These are phyloP conservation scores for Stachybotrys chlorohalonatus DNA, from an alignment of 2,329 filamentous ascomycete species.

Conservation along the genomic window DNA sequence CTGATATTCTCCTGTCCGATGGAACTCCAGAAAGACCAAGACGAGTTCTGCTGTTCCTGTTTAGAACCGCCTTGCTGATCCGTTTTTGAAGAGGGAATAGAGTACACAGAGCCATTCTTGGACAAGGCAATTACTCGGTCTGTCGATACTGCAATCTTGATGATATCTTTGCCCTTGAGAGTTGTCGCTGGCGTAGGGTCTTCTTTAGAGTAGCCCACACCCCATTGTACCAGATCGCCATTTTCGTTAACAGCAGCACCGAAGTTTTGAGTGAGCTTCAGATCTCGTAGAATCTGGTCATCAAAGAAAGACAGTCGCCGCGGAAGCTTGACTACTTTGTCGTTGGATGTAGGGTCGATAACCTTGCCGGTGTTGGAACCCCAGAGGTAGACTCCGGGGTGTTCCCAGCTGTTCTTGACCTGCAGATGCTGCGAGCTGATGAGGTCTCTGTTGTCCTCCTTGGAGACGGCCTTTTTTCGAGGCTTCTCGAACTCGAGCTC, in stretches of 20 bases:
- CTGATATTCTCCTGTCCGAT: slow-evolving; percentile 37
- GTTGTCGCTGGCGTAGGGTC: slow-evolving; percentile 59
- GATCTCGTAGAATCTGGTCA: slow-evolving; percentile 70
- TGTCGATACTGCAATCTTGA: slow-evolving; percentile 65
- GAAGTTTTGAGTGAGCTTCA: slow-evolving; percentile 75
- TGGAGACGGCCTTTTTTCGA: slow-evolving; percentile 45
- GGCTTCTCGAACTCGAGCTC: slow-evolving; percentile 61
- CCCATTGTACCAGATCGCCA: slow-evolving; percentile 90
- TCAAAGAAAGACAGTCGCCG: slow-evolving; percentile 75
- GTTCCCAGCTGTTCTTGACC: slow-evolving; percentile 71
- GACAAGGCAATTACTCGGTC: slow-evolving; percentile 78
- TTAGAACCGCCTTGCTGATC: slow-evolving; percentile 63
- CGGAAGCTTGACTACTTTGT: slow-evolving; percentile 70
- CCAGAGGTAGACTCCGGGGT: slow-evolving; percentile 90
- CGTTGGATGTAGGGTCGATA: slow-evolving; percentile 74
- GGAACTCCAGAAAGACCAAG: slow-evolving; percentile 65
- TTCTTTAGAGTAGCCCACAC: slow-evolving; percentile 60
- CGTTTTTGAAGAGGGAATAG: slow-evolving; percentile 64
- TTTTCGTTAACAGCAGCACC: slow-evolving; percentile 81
- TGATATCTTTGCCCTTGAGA: slow-evolving; percentile 70
- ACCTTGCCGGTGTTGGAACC: slow-evolving; percentile 79
- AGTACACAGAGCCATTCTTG: slow-evolving; percentile 70
- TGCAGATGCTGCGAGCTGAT: slow-evolving; percentile 83
- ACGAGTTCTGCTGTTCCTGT: slow-evolving; percentile 39
- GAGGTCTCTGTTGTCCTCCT: slow-evolving; percentile 65